These are phyloP conservation scores for Fraxinus anomala DNA, from an alignment of 257 asterid genomes.

Conservation along the genomic window DNA sequence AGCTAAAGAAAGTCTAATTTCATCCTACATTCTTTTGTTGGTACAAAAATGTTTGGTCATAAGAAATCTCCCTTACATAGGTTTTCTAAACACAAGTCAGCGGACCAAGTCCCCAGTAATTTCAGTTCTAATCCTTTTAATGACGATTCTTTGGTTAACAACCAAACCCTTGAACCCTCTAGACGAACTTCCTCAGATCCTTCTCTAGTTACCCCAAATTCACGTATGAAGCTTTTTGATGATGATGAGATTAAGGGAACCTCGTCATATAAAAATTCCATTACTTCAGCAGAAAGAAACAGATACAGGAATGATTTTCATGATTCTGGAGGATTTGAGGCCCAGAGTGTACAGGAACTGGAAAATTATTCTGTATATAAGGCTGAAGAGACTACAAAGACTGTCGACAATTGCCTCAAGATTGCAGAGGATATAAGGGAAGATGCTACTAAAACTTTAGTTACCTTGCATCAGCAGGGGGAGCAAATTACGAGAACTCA, in stretches of 20 bases:
- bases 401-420: slow-evolving; percentile 74
- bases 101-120: slow-evolving; percentile 30
- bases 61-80: slow-evolving; percentile 61
- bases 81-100: slow-evolving; percentile 50
- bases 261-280: slow-evolving; percentile 43
- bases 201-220: slow-evolving; percentile 35
- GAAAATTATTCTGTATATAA: slow-evolving; percentile 70
- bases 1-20: slow-evolving; percentile 20
- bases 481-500: slow-evolving; percentile 89
- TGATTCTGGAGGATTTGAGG: slow-evolving; percentile 77
- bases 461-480: slow-evolving; percentile 90
- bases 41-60: slow-evolving; percentile 60
- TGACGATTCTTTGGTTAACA: slow-evolving; percentile 51
- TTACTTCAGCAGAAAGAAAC: slow-evolving; percentile 50
- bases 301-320: slow-evolving; percentile 67
- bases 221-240: slow-evolving; percentile 64
- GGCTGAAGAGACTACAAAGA: slow-evolving; percentile 83
- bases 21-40: slow-evolving; percentile 17
- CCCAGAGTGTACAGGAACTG: slow-evolving; percentile 70
- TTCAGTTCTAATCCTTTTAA: slow-evolving; percentile 72
- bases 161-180: slow-evolving; percentile 47
- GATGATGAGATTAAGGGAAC: slow-evolving; percentile 47
- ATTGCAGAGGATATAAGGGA: slow-evolving; percentile 92
- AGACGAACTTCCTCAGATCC: slow-evolving; percentile 68
- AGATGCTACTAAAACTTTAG: slow-evolving; percentile 82